Base-by-base conservation (phyloP, 2,329 filamentous ascomycete genomes). In the Xylaria polymorpha region DNA sequence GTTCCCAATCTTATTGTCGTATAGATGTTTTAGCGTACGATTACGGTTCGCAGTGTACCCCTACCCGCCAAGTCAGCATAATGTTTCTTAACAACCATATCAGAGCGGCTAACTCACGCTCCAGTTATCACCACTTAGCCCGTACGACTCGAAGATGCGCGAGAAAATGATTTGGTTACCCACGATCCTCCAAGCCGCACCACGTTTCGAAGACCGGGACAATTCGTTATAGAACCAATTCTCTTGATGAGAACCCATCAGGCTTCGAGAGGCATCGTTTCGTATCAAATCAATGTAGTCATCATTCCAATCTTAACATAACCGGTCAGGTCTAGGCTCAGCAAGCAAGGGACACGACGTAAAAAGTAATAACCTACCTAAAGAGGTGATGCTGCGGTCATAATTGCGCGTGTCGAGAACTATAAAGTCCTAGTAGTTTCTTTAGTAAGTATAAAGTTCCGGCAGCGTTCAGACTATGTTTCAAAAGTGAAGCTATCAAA, bases 231-330 rank as follows among this genome's bases (percentile, higher is more conserved):
- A 92, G 79, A 93, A 90, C 92, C 92, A 94, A 73, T 88, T 87
- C 78, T 94, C 92, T 77, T 94, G 92, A 12, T 86, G 86, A 1
- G 85, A 83, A 2, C 92, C 92, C 91, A 94, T 93, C 72, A 94
- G 81, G 0, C 86, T 87, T 4, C 92, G 87, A 6, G 88, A 86
- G 2, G 90, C 87, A 65, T 94, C 90, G 72, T 93, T 86, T 20
- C 87, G 75, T 67, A 93, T 90, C 1, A 82, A 74, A 68, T 87
- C 83, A 51, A 91, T 81, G 75, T 92, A 92, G 51, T 87, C 82
- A 0, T 84, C 85, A 75, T 92, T 91, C 84, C 86, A 87, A 71
- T 84, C 86, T 69, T 84, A 70, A 39, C 72, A 85, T 82, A 15
- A 39, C 67, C 44, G 46, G 67, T 71, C 7, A 72, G 66, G 1